Conservation (phyloP, 495 filamentous ascomycete genomes). For the Talaromyces stipitatus region DNA sequence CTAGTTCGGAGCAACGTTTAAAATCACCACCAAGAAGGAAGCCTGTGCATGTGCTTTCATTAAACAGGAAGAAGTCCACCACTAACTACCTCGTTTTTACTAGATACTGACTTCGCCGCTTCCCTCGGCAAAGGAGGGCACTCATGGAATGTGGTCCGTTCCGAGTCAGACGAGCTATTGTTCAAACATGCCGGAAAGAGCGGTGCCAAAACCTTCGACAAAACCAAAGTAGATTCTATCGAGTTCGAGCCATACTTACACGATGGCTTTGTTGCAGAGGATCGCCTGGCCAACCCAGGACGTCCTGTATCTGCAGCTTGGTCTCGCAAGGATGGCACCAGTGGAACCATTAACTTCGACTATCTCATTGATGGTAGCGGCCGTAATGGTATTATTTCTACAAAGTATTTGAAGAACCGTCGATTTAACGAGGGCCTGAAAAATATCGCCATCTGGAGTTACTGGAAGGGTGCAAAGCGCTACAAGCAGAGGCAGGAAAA, state of each 20-base stretch:
- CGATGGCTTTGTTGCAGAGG: not conserved
- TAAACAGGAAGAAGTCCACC: too few species aligned
- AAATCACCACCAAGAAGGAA: too few species aligned
- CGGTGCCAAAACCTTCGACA: slow-evolving; percentile 41
- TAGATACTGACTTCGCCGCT: slow-evolving; percentile 44
- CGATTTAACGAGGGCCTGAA: slow-evolving; percentile 26
- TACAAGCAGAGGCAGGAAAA: slow-evolving; percentile 11
- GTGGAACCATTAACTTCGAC: slow-evolving; percentile 27
- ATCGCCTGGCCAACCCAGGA: slow-evolving; percentile 19
- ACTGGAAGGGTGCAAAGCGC: slow-evolving; percentile 21
- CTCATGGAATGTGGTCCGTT: slow-evolving; percentile 46
- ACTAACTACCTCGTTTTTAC: too few species aligned
- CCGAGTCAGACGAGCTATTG: slow-evolving; percentile 43
- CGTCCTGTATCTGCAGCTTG: slow-evolving; percentile 39
- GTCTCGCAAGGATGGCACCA: slow-evolving; percentile 30
- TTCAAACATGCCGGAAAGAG: slow-evolving; percentile 39
- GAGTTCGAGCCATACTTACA: slow-evolving; percentile 20
- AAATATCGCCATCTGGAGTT: slow-evolving; percentile 33
- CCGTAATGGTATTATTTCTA: slow-evolving; percentile 24
- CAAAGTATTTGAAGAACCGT: slow-evolving; percentile 33
- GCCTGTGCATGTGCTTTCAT: too few species aligned
- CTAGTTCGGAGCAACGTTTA: too few species aligned
- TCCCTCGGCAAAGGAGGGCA: slow-evolving; percentile 31
- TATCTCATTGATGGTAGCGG: slow-evolving; percentile 32
- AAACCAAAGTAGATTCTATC: slow-evolving; percentile 29